Evolutionary conservation across 2,329 filamentous ascomycete genomes (phyloP), one percentile per base, ranked within the genome.

Genomic region (Ophiostoma himal-ulmi): DNA sequence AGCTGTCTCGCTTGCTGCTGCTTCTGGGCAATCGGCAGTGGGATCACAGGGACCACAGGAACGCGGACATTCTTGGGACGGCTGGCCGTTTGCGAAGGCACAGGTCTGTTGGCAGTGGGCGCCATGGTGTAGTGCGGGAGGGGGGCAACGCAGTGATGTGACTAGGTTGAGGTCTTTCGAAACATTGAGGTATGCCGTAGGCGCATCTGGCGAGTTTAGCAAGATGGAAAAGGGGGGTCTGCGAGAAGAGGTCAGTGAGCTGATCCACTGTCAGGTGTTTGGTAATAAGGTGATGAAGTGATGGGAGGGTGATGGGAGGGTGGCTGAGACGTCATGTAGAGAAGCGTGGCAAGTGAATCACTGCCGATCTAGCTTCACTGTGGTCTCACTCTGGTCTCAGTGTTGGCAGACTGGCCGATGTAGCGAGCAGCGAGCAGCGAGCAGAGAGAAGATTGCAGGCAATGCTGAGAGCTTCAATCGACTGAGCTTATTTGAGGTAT

Each of bases 1-100:
- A 70, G 68, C 60, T 72, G 71, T 60, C 69, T 52, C 69, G 70
- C 67, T 39, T 68, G 64, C 72, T 73, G 71, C 39, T 74, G 73
- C 66, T 72, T 70, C 41, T 74, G 71, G 22, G 69, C 70, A 3
- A 74, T 52, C 5, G 73, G 73, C 65, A 74, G 69, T 14, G 73
- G 73, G 39, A 74, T 74, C 37, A 71, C 73, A 26, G 73, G 73
- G 11, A 74, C 57, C 11, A 74, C 68, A 14, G 68, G 14, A 10
- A 70, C 68, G 36, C 73, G 67, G 57, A 34, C 67, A 34, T 67
- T 70, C 48, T 68, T 69, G n/a, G 68, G n/a, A 13, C 67, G 72
- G 62, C 65, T 67, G 36, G 65, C 66, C 41, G 71, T 6, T 54
- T 57, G 71, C 17, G 70, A 36, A 5, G 68, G 65, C 52, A 48